These are phyloP conservation scores for Vaccinium myrtillus DNA, from an alignment of 148 eudicot genomes.

Conservation along the genomic window DNA sequence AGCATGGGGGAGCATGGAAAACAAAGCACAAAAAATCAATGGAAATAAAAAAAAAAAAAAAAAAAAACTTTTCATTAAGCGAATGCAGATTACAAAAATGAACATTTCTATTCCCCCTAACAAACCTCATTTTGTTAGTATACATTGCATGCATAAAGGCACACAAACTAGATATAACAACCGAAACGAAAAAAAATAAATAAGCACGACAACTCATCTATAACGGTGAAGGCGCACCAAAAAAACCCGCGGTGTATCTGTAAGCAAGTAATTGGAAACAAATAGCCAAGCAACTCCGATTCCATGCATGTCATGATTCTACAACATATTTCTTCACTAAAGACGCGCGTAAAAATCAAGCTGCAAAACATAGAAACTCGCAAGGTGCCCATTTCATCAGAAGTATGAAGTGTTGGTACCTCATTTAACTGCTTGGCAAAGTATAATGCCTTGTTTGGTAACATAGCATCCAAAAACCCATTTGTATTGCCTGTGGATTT, in stretches of 20 bases:
- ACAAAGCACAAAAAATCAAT: not conserved
- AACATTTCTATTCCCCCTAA: not conserved
- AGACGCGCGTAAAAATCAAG: not conserved
- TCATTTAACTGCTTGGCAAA: not conserved
- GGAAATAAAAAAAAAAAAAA: not conserved
- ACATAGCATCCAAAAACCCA: slow-evolving; percentile 14
- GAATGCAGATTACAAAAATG: not conserved
- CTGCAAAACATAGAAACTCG: not conserved
- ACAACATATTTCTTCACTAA: not conserved
- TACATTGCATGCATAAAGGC: slow-evolving; percentile 11
- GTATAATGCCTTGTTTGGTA: not conserved
- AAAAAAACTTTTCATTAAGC: not conserved
- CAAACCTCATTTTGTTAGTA: slow-evolving; percentile 16
- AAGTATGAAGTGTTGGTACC: not conserved
- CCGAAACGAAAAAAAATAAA: not conserved
- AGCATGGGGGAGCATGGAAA: not conserved
- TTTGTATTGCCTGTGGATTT: not conserved
- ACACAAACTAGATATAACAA: slow-evolving; percentile 9
- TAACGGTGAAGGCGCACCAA: not conserved
- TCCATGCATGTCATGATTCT: not conserved
- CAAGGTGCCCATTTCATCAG: not conserved
- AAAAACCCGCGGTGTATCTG: not conserved
- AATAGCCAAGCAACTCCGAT: not conserved
- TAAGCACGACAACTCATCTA: not conserved
- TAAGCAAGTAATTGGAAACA: not conserved